Conservation (phyloP, 164 flowering plant species). For the Stephania japonica region DNA sequence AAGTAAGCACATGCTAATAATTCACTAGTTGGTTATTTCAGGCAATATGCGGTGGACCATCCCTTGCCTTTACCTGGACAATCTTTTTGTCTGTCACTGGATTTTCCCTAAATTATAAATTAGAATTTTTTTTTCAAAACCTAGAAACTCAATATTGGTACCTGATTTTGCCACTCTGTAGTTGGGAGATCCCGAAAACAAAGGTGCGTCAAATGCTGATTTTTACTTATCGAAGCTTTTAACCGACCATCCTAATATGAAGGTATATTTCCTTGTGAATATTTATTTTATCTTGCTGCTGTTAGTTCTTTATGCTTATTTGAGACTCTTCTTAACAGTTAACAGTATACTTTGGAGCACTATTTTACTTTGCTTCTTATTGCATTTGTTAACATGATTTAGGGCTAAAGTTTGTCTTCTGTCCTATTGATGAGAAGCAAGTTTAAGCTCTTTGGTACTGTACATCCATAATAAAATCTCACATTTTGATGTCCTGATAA, state of each 20-base stretch:
- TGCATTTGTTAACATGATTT: background rate
- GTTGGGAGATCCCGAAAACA: slow-evolving; percentile 96
- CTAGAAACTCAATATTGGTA: background rate
- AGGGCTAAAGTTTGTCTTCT: background rate
- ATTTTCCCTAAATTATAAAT: background rate
- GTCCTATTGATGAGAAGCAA: background rate
- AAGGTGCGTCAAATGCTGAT: slow-evolving; percentile 85
- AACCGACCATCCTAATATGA: slow-evolving; percentile 94
- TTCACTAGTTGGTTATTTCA: slow-evolving; percentile 2
- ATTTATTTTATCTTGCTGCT: slow-evolving; percentile 2
- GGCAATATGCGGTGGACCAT: background rate
- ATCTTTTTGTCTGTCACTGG: background rate
- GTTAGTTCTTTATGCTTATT: background rate
- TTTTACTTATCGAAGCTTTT: slow-evolving; percentile 73
- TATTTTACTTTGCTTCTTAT: background rate
- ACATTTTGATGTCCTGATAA: slow-evolving; percentile 4
- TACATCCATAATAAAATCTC: background rate
- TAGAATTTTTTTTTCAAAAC: background rate
- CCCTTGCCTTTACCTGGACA: background rate
- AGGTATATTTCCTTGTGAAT: slow-evolving; percentile 33
- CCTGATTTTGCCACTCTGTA: slow-evolving; percentile 26
- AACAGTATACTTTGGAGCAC: background rate
- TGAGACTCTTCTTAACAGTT: background rate
- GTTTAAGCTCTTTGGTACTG: background rate
- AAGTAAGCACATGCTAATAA: slow-evolving; percentile 42